phyloP scores from a whole-genome alignment of 192 early-diverging fungal species.

The Coemansia furcata region DNA sequence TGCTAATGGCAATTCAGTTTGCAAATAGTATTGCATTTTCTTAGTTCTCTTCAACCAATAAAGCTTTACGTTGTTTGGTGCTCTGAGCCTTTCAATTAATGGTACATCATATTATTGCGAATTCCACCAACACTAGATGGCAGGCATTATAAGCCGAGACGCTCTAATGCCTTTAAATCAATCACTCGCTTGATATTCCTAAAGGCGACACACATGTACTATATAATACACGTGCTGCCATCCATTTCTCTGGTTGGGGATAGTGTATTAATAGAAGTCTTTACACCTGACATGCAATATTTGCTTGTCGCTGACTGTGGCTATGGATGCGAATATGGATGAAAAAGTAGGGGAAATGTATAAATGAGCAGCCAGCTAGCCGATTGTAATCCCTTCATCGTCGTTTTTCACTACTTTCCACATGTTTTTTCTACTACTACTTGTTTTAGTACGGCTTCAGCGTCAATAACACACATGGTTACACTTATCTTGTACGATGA shows the following conservation, averaged over 20 bases:
- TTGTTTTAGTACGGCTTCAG: neutral
- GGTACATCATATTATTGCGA: too few species aligned
- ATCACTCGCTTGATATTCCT: neutral
- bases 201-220: neutral
- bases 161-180: neutral
- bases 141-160: neutral
- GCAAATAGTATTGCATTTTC: neutral
- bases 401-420: neutral
- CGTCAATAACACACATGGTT: neutral
- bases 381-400: neutral
- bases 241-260: neutral
- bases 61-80: neutral
- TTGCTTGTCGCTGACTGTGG: neutral
- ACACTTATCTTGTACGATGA: neutral
- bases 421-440: slow-evolving; percentile 17
- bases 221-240: neutral
- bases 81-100: neutral
- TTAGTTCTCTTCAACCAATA: neutral
- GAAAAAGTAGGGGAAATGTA: neutral
- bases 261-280: neutral
- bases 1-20: too few species aligned
- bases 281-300: neutral
- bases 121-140: neutral
- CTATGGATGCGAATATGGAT: neutral
- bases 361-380: neutral